These are phyloP conservation scores for Claviceps capensis DNA, from an alignment of 2,329 filamentous ascomycete genomes.

Conservation along the genomic window DNA sequence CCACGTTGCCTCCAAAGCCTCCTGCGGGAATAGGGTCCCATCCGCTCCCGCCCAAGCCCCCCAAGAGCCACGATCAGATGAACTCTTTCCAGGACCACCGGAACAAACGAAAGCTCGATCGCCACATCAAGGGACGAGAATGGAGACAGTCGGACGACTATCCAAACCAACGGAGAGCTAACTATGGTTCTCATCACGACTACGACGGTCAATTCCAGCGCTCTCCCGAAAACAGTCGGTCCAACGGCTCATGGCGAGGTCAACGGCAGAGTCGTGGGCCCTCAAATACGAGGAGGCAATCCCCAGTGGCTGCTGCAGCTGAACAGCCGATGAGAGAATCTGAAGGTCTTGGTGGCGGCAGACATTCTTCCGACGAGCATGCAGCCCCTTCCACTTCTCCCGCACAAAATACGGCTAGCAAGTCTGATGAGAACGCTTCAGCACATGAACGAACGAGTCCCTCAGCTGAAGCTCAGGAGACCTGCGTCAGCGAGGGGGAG, in stretches of 20 bases:
- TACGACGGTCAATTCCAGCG: background rate
- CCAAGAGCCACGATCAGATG: constrained; percentile 14
- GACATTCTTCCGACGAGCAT: background rate
- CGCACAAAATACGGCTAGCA: background rate
- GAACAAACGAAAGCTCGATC: constrained; percentile 19
- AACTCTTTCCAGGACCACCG: constrained; percentile 16
- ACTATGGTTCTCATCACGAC: background rate
- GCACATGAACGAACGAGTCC: background rate
- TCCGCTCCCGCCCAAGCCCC: constrained; percentile 20
- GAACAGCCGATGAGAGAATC: background rate
- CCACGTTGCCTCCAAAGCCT: constrained; percentile 6
- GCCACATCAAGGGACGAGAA: constrained; percentile 17
- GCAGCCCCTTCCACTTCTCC: background rate
- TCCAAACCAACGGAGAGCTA: background rate
- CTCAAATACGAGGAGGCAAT: constrained; percentile 1
- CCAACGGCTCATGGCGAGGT: background rate
- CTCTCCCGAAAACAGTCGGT: constrained; percentile 2
- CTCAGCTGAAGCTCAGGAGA: background rate
- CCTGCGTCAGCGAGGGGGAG: too few species aligned
- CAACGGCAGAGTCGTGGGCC: constrained; percentile 2
- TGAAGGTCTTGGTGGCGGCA: background rate
- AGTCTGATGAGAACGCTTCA: background rate
- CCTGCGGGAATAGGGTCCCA: constrained; percentile 7
- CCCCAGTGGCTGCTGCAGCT: background rate
- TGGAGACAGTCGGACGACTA: constrained; percentile 8